Evolutionary conservation across 148 eudicot genomes (phyloP).

Genomic region (Agrostemma githago): DNA sequence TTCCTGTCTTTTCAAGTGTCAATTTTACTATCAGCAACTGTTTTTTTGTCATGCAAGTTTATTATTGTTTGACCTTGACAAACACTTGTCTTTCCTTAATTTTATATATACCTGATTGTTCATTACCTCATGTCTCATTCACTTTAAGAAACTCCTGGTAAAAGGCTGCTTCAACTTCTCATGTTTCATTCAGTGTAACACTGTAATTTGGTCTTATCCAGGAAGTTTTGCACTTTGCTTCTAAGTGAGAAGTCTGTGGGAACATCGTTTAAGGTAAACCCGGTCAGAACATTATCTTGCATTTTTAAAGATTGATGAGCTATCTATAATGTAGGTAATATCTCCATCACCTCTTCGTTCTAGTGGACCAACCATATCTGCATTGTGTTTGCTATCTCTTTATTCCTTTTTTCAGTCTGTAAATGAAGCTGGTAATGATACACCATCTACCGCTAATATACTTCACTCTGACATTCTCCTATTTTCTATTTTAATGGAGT

Average conservation of each 20-base stretch:
- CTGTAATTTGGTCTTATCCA: slow-evolving; percentile 22
- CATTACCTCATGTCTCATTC: not conserved
- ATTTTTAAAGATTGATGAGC: not conserved
- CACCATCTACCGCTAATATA: not conserved
- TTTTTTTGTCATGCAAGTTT: not conserved
- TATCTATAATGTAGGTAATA: not conserved
- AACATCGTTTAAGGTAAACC: slow-evolving; percentile 48
- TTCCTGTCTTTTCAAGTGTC: slow-evolving; percentile 2
- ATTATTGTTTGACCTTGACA: not conserved
- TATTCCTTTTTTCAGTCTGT: not conserved
- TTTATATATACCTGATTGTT: not conserved
- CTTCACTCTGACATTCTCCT: not conserved
- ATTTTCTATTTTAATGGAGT: not conserved
- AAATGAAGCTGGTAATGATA: not conserved
- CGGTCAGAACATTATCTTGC: not conserved
- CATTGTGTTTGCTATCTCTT: not conserved
- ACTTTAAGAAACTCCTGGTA: not conserved
- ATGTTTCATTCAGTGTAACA: slow-evolving; percentile 11
- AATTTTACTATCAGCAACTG: not conserved
- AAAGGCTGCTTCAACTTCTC: not conserved
- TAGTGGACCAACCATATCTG: not conserved
- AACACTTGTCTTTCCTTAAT: not conserved
- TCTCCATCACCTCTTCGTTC: not conserved
- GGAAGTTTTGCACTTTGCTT: slow-evolving; percentile 76
- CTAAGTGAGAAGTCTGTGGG: slow-evolving; percentile 43